A percentile compares a stretch with the other conserved stretches of the same genome.
Evolutionary conservation across 23 red algal genomes (phyloP).

Genomic region (Agarophyton chilense): DNA sequence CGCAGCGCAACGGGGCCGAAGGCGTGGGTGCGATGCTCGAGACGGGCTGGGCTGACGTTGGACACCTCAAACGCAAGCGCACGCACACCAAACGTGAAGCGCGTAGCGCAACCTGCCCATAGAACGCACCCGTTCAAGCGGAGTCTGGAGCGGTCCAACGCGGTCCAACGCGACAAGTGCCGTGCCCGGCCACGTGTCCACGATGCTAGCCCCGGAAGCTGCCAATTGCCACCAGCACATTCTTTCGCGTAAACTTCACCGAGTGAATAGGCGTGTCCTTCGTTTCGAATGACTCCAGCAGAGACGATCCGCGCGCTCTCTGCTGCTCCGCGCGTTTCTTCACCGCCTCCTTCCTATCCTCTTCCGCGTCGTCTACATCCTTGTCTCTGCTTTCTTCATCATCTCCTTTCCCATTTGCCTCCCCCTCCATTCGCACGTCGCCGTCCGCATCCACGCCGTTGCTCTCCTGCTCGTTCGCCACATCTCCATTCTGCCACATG

Average conservation of each 20-base stretch:
- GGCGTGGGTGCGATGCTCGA: not conserved
- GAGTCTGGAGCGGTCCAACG: not conserved
- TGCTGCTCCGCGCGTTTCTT: not conserved
- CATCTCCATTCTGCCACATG: not conserved
- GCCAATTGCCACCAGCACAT: constrained; percentile 86
- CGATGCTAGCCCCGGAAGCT: not conserved
- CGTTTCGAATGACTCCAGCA: constrained; percentile 64
- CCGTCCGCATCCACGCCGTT: constrained; percentile 3
- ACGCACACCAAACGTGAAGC: constrained; percentile 5
- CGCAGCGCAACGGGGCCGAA: not conserved
- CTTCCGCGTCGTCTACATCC: constrained; percentile 14
- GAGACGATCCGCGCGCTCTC: not conserved
- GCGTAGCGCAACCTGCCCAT: not conserved
- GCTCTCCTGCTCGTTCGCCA: not conserved
- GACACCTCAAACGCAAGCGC: constrained; percentile 14
- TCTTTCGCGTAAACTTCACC: constrained; percentile 81
- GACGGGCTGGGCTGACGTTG: constrained; percentile 7
- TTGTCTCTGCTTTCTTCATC: constrained; percentile 10
- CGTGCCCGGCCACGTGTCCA: no score
- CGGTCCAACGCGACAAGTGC: no score
- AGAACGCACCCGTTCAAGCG: not conserved
- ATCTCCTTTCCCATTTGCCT: not conserved
- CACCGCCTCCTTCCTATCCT: constrained; percentile 26
- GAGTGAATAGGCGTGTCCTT: constrained; percentile 82
- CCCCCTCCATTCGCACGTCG: constrained; percentile 1